A percentile compares a stretch with the other conserved stretches of the same genome.
Conservation (phyloP, 2,329 filamentous ascomycete genomes). For the Pleoardoris graminearum region DNA sequence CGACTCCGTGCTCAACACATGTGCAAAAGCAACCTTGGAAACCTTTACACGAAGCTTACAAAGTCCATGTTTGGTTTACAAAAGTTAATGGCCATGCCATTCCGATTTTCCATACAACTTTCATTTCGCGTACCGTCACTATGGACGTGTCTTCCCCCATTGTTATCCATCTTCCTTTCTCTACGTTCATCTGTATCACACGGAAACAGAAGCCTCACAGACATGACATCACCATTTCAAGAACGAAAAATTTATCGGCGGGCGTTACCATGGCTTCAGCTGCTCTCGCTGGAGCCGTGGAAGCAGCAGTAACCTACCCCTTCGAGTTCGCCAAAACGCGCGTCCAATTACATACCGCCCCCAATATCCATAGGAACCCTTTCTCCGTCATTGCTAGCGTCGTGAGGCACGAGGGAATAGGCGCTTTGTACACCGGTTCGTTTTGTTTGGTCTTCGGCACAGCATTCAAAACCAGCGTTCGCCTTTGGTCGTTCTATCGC, state of each 20-base stretch:
- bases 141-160: slow-evolving; percentile 3
- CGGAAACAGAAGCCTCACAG: neutral
- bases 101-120: too few relatives aligned
- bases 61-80: neutral
- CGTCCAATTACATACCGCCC: slow-evolving; percentile 28
- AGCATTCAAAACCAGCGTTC: slow-evolving; percentile 38
- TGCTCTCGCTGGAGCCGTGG: slow-evolving; percentile 57
- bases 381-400: slow-evolving; percentile 27
- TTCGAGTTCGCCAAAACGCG: slow-evolving; percentile 43
- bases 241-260: slow-evolving; percentile 11
- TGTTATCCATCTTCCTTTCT: neutral
- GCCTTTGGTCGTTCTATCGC: slow-evolving; percentile 35
- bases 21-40: too few relatives aligned
- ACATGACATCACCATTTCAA: neutral
- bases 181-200: neutral
- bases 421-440: slow-evolving; percentile 36
- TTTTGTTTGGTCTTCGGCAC: slow-evolving; percentile 31
- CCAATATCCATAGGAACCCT: slow-evolving; percentile 18
- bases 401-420: slow-evolving; percentile 27
- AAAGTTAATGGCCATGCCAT: too few relatives aligned
- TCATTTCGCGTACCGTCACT: too few relatives aligned
- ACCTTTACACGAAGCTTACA: neutral
- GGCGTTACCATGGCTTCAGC: slow-evolving; percentile 53
- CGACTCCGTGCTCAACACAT: neutral
- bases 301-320: slow-evolving; percentile 54